These are phyloP conservation scores for Russula foetens DNA, from an alignment of 768 basidiomycete genomes.

Conservation along the genomic window DNA sequence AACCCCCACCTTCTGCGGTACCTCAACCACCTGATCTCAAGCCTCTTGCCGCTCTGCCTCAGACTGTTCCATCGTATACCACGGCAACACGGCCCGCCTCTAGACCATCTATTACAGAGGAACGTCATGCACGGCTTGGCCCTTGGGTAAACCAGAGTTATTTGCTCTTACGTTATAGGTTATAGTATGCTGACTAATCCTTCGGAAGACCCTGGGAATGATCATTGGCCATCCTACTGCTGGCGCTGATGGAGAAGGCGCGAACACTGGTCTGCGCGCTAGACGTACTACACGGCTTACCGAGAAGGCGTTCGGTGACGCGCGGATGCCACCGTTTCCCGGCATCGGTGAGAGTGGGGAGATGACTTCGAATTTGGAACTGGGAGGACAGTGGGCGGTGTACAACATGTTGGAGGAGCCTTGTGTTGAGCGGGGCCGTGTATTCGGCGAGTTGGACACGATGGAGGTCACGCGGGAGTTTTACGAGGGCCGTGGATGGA, in stretches of 20 bases:
- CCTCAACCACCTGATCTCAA: slow-evolving; percentile 6
- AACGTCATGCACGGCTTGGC: slow-evolving; percentile 15
- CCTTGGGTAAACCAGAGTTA: slow-evolving; percentile 14
- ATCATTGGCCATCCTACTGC: neutral
- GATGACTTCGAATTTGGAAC: neutral
- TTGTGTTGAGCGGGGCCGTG: neutral
- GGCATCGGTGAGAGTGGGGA: neutral
- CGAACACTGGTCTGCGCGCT: neutral
- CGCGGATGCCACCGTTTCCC: neutral
- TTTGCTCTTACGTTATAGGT: neutral
- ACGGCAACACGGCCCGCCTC: neutral
- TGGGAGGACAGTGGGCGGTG: neutral
- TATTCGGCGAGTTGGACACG: neutral
- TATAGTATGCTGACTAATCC: neutral
- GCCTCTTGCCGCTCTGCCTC: neutral
- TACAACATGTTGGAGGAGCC: slow-evolving; percentile 10
- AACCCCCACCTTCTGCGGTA: slow-evolving; percentile 1
- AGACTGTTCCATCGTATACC: slow-evolving; percentile 8
- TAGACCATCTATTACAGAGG: slow-evolving; percentile 7
- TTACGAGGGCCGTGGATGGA: neutral
- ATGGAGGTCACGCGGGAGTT: neutral
- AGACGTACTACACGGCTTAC: slow-evolving; percentile 3
- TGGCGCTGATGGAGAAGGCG: neutral
- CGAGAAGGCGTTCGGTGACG: neutral
- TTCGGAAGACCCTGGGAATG: slow-evolving; percentile 5